These are phyloP conservation scores for Talaromyces nanjingensis DNA, from an alignment of 495 filamentous ascomycete genomes.

Conservation along the genomic window DNA sequence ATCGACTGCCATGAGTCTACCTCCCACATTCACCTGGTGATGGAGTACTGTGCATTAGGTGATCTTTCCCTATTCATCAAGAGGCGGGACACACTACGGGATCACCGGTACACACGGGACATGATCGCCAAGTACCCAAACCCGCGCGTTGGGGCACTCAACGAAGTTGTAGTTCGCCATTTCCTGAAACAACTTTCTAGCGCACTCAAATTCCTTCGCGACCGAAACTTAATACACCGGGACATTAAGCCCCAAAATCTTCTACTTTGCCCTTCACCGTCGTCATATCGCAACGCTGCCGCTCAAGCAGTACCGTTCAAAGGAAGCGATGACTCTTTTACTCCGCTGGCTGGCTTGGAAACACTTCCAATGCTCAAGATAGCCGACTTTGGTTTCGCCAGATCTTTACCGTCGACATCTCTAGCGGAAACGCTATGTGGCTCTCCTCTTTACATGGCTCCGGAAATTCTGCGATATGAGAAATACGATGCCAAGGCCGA, in stretches of 20 bases:
- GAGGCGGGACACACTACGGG: constrained; percentile 70
- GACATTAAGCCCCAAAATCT: constrained; percentile 98
- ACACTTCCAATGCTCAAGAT: constrained; percentile 93
- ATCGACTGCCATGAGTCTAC: constrained; percentile 84
- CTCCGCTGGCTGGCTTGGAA: constrained; percentile 74
- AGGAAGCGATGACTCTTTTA: constrained; percentile 67
- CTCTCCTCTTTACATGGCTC: constrained; percentile 98
- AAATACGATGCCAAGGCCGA: constrained; percentile 96
- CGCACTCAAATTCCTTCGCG: constrained; percentile 79
- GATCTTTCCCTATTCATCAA: constrained; percentile 94
- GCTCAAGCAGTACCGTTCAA: constrained; percentile 48
- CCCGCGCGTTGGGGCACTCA: constrained; percentile 67
- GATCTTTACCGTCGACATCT: constrained; percentile 79
- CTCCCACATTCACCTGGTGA: constrained; percentile 89
- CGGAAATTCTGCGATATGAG: constrained; percentile 94
- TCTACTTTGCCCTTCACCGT: constrained; percentile 75
- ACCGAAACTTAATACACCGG: constrained; percentile 83
- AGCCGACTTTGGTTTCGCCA: constrained; percentile 95
- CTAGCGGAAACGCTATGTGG: constrained; percentile 94
- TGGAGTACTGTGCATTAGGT: constrained; percentile 96
- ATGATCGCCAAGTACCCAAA: constrained; percentile 91
- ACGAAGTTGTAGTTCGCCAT: constrained; percentile 90
- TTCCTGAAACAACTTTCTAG: constrained; percentile 94
- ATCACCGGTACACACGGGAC: constrained; percentile 69
- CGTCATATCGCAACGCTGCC: constrained; percentile 45